Conservation (phyloP, 306 rosid species). For the Carpinus viminea region DNA sequence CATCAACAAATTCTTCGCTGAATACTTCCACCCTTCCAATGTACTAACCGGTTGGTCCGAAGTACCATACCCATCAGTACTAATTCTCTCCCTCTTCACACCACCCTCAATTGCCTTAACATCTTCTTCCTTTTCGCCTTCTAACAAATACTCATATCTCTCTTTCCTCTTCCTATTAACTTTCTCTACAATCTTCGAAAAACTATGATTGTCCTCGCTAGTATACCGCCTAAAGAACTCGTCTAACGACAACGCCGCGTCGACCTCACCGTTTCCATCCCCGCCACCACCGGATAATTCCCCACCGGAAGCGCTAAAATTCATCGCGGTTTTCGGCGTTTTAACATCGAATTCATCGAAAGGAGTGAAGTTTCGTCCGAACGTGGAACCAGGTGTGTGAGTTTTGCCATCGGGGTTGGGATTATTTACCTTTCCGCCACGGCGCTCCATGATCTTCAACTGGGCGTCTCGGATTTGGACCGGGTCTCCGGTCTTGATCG, state of each 20-base stretch:
- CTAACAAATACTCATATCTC: constrained; percentile 64
- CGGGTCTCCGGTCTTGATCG: constrained; percentile 75
- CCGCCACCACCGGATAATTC: constrained; percentile 29
- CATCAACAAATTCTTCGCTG: constrained; percentile 86
- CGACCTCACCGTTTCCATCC: constrained; percentile 39
- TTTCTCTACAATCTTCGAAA: constrained; percentile 76
- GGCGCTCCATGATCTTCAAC: constrained; percentile 89
- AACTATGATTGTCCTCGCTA: constrained; percentile 86
- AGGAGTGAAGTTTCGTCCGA: constrained; percentile 68
- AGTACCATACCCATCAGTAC: constrained; percentile 93
- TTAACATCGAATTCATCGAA: constrained; percentile 68
- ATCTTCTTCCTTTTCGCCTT: constrained; percentile 58
- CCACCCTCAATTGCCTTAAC: constrained; percentile 71
- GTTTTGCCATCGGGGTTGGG: constrained; percentile 52
- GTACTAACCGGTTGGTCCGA: constrained; percentile 89
- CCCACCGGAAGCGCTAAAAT: constrained; percentile 17
- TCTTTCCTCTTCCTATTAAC: constrained; percentile 98
- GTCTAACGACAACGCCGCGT: constrained; percentile 62
- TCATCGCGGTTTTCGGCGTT: constrained; percentile 47
- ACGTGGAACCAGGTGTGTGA: constrained; percentile 85
- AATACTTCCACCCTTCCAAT: constrained; percentile 85
- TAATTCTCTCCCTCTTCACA: constrained; percentile 77
- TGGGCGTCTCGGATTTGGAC: constrained; percentile 88
- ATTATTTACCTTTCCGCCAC: constrained; percentile 52
- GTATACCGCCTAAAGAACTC: constrained; percentile 79